Base-by-base conservation (phyloP, 805 yeast species). In the Naumovozyma baii region DNA sequence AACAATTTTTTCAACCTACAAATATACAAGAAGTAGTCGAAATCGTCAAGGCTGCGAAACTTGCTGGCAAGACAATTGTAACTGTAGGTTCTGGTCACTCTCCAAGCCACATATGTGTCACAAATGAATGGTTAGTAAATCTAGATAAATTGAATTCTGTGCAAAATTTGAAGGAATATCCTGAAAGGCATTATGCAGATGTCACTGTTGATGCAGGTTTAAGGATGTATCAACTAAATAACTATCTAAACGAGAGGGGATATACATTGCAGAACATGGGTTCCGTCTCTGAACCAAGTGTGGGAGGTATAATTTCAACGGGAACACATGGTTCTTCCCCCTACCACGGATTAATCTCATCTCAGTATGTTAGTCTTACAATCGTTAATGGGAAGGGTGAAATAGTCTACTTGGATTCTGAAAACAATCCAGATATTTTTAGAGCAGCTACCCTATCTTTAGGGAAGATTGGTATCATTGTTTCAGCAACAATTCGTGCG, bases 311-410 rank as follows among this genome's bases (percentile, higher is more conserved):
- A 48, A 86, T 92, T 34, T 82, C 95, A 2, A 90, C 97, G 0
- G 97, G 97, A 20, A 87, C 97, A 0, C 98, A 90, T 56, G 98
- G 98, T 5, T 83, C 96, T 0, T 80, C 95, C 8, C 94, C 90
- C 32, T 84, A 73, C 58, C 97, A 92, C 54, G 96, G 97, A 1
- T 68, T 88, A 29, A 83, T 90, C 2, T 76, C 92, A 7, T 90
- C 86, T 51, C 96, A 87, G 60, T 72, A 84, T 45, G 96, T 90
- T 2, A 75, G 78, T 47, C 60, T 90, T 42, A 78, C 83, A 8
- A 59, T 90, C 22, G 76, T 88, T 42, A 77, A 82, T 48, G 84
- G 92, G 35, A 64, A 69, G 41, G 97, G 96, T 33, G 76, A 84
- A 45, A 51, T 80, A 13, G 67, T 85, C 17, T 63, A 52, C 40